Conservation (phyloP, 139 green algal genomes). For the Spirogloea muscicola region DNA sequence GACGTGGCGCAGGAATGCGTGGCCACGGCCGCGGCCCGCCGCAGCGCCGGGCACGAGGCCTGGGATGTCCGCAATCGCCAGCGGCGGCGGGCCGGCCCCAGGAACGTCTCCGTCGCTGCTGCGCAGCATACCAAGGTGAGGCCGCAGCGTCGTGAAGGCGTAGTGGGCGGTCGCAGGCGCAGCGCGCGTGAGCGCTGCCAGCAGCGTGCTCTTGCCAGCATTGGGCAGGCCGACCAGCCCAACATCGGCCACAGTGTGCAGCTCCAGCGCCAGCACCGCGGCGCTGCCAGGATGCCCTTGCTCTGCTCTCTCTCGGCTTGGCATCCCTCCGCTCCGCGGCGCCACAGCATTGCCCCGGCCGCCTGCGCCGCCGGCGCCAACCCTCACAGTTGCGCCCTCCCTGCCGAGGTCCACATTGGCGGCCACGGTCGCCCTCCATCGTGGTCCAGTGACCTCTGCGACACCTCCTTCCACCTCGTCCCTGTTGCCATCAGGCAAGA, state of each 20-base stretch:
- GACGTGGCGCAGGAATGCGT: conserved; percentile 51
- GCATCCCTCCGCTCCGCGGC: no score
- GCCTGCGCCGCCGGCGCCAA: conserved; percentile 3
- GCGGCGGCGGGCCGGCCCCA: no score
- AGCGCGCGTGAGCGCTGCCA: conserved; percentile 67
- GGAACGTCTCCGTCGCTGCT: conserved; percentile 14
- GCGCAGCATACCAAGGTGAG: conserved; percentile 74
- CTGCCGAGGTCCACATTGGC: conserved; percentile 20
- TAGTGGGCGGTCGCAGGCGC: conserved; percentile 77
- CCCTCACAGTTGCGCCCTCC: conserved; percentile 9
- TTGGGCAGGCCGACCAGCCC: conserved; percentile 81
- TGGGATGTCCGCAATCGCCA: conserved; percentile 71
- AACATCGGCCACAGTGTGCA: conserved; percentile 33
- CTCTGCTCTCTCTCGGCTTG: no score
- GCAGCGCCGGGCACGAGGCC: conserved; percentile 84
- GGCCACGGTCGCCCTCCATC: no score
- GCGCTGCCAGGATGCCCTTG: background rate
- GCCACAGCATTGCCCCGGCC: conserved; percentile 35
- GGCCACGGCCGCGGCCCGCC: conserved; percentile 44
- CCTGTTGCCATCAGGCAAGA: no score
- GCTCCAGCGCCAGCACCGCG: conserved; percentile 16
- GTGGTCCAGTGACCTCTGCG: no score
- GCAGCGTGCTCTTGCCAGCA: conserved; percentile 87
- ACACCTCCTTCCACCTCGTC: no score
- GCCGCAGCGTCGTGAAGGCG: conserved; percentile 95